phyloP scores from a whole-genome alignment of 352 stramenopile genomes.

The Detonula confervacea region DNA sequence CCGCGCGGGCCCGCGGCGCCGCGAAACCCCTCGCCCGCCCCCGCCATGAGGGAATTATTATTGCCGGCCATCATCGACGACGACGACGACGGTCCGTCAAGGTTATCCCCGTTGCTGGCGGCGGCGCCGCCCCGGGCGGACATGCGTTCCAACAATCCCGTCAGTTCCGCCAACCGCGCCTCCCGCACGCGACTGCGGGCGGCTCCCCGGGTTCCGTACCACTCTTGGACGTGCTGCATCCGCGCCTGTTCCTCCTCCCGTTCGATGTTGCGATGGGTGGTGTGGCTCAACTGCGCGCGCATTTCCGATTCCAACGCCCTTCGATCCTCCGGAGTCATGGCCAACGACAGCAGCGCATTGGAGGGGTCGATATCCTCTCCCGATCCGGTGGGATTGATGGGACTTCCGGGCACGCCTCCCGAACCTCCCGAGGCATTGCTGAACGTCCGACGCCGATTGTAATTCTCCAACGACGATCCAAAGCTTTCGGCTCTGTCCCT shows the following conservation, averaged over 20 bases:
- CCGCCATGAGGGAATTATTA: too few relatives aligned
- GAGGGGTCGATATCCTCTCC: constrained; percentile 14
- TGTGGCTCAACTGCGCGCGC: constrained; percentile 69
- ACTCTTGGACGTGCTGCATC: constrained; percentile 64
- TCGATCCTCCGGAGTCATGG: constrained; percentile 75
- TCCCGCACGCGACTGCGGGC: constrained; percentile 44
- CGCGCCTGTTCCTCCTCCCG: constrained; percentile 67
- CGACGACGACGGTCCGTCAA: background rate
- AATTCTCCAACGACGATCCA: constrained; percentile 69
- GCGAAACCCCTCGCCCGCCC: background rate
- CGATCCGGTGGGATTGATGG: background rate
- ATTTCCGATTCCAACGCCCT: constrained; percentile 75
- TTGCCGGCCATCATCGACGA: too few relatives aligned
- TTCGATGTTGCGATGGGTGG: constrained; percentile 61
- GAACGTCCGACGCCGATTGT: constrained; percentile 55
- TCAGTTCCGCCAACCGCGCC: constrained; percentile 31
- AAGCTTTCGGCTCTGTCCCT: constrained; percentile 43
- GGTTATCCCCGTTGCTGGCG: background rate
- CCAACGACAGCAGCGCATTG: constrained; percentile 44
- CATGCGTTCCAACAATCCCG: constrained; percentile 43
- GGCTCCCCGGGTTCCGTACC: too few relatives aligned
- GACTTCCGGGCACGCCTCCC: background rate
- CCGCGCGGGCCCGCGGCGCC: too few relatives aligned
- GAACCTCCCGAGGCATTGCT: too few relatives aligned
- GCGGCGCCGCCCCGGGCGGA: background rate